phyloP scores from a whole-genome alignment of 352 stramenopile genomes.

The Globisporangium megalacanthum region DNA sequence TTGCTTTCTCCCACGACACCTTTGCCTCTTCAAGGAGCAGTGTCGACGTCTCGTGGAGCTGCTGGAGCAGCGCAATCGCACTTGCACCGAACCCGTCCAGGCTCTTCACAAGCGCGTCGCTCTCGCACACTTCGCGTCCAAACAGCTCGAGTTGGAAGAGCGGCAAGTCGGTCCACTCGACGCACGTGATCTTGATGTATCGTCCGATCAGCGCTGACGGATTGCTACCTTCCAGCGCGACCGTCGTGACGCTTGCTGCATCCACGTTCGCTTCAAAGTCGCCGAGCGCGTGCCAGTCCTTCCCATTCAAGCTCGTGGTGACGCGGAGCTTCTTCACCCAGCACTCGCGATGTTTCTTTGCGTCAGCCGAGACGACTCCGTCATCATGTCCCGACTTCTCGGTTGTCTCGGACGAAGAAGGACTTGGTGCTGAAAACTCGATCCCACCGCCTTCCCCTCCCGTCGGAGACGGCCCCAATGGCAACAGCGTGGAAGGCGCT shows the following conservation, averaged over 20 bases:
- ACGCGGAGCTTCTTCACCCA: conserved; percentile 67
- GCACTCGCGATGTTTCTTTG: conserved; percentile 18
- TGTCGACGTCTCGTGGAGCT: conserved; percentile 40
- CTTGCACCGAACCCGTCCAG: conserved; percentile 35
- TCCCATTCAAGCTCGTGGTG: conserved; percentile 51
- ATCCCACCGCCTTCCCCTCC: background rate
- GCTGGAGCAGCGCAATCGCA: conserved; percentile 37
- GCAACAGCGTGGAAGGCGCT: background rate
- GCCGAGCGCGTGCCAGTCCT: conserved; percentile 50
- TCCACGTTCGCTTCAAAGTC: conserved; percentile 61
- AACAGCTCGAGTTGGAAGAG: conserved; percentile 67
- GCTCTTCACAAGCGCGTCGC: conserved; percentile 31
- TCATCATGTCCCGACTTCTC: background rate
- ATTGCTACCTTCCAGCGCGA: conserved; percentile 18
- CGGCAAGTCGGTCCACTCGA: conserved; percentile 57
- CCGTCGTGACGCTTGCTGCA: conserved; percentile 21
- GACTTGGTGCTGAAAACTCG: background rate
- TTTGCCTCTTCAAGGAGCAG: conserved; percentile 67
- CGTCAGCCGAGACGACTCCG: background rate
- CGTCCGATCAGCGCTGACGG: conserved; percentile 24
- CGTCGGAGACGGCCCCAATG: background rate
- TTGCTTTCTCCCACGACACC: conserved; percentile 67
- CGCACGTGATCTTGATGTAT: conserved; percentile 56
- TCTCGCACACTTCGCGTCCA: conserved; percentile 53
- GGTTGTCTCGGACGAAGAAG: background rate